phyloP scores from a whole-genome alignment of 139 green algal genomes.

The Chloropicon primus region DNA sequence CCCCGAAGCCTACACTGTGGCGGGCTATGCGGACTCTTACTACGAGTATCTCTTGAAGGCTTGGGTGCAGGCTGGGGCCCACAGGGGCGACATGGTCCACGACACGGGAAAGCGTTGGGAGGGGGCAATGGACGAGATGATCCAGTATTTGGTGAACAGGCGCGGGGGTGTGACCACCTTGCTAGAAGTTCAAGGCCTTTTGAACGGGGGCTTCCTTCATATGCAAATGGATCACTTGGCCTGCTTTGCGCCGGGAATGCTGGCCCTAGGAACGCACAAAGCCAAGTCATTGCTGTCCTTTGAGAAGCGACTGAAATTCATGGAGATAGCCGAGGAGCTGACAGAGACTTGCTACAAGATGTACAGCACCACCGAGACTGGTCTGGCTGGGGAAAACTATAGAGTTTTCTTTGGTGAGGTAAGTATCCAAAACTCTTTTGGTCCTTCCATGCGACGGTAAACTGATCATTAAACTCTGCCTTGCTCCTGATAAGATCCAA shows the following conservation, averaged over 20 bases:
- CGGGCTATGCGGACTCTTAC: constrained; percentile 26
- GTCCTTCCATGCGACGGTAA: not conserved
- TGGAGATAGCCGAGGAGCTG: not conserved
- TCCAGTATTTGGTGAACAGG: constrained; percentile 22
- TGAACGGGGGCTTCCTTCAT: not conserved
- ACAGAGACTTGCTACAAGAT: not conserved
- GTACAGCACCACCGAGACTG: not conserved
- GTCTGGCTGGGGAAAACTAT: not conserved
- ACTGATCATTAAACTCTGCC: too few relatives aligned
- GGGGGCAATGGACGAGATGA: constrained; percentile 42
- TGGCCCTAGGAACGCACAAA: constrained; percentile 37
- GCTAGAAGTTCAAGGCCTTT: too few relatives aligned
- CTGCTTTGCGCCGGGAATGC: constrained; percentile 54
- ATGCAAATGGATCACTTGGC: constrained; percentile 57
- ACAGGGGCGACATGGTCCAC: not conserved
- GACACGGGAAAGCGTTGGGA: constrained; percentile 29
- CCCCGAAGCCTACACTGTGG: not conserved
- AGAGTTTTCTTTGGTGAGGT: too few relatives aligned
- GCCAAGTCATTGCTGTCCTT: not conserved
- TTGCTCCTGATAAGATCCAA: constrained; percentile 22
- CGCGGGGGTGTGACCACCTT: not conserved
- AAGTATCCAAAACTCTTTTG: too few relatives aligned
- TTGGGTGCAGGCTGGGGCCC: not conserved
- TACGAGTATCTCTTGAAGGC: constrained; percentile 80
- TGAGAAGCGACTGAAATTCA: constrained; percentile 10